phyloP scores from a whole-genome alignment of 2,329 filamentous ascomycete species.

The Ilyonectria sp. region DNA sequence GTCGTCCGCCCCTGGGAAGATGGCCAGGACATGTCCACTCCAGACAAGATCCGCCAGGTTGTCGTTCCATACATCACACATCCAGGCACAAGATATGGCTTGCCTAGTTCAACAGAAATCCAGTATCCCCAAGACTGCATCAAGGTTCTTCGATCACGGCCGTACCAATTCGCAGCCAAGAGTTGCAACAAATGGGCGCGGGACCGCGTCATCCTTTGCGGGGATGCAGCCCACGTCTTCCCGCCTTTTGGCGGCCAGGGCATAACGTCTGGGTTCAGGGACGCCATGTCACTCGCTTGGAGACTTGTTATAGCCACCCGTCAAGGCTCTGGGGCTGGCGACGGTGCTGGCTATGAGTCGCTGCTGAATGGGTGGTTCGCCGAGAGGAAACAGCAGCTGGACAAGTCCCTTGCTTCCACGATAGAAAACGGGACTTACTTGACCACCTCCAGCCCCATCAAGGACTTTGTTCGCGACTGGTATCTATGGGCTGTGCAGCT shows the following conservation, averaged over 20 bases:
- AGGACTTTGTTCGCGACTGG: slow-evolving; percentile 37
- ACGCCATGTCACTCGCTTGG: slow-evolving; percentile 54
- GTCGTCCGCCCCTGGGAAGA: slow-evolving; percentile 25
- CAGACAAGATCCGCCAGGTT: slow-evolving; percentile 37
- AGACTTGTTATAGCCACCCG: slow-evolving; percentile 40
- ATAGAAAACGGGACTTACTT: slow-evolving; percentile 33
- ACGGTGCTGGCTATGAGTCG: slow-evolving; percentile 4
- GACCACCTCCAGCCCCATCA: slow-evolving; percentile 21
- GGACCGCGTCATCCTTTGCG: slow-evolving; percentile 7
- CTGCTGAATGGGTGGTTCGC: slow-evolving; percentile 31
- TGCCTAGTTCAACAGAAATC: neutral
- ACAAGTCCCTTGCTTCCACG: slow-evolving; percentile 31
- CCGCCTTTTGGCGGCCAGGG: slow-evolving; percentile 53
- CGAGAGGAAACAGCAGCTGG: slow-evolving; percentile 41
- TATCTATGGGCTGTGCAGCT: slow-evolving; percentile 37
- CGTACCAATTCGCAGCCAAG: slow-evolving; percentile 3
- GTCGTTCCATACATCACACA: slow-evolving; percentile 47
- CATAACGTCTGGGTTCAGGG: slow-evolving; percentile 54
- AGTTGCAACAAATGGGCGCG: slow-evolving; percentile 13
- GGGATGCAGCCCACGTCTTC: slow-evolving; percentile 12
- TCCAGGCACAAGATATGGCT: slow-evolving; percentile 26
- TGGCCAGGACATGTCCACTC: slow-evolving; percentile 40
- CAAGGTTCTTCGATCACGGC: slow-evolving; percentile 9
- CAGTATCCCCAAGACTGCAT: slow-evolving; percentile 12
- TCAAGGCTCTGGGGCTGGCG: neutral